Conservation (phyloP, 1,139 yeast genomes). For the Kodamaea derodonti region DNA sequence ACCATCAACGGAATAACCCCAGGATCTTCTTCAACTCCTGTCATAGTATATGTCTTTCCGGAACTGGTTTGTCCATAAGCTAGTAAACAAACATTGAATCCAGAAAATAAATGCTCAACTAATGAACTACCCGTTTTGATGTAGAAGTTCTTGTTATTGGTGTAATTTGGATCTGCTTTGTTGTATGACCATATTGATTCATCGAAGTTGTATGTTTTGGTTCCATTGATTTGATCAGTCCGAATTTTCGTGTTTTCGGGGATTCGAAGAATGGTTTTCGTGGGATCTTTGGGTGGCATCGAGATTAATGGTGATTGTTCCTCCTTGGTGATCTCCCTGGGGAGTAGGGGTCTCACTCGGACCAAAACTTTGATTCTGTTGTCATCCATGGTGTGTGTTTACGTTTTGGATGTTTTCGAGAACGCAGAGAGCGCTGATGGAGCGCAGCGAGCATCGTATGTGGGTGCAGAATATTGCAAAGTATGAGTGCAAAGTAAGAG, state of each 20-base stretch:
- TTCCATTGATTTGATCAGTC: constrained; percentile 14
- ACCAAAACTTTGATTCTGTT: constrained; percentile 42
- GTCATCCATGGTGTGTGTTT: constrained; percentile 4
- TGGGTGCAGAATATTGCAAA: too few species aligned
- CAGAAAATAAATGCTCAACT: constrained; percentile 60
- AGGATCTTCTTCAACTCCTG: constrained; percentile 50
- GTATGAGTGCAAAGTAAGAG: too few species aligned
- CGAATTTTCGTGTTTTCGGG: constrained; percentile 16
- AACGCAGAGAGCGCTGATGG: too few species aligned
- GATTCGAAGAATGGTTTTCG: constrained; percentile 17
- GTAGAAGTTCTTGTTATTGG: constrained; percentile 50
- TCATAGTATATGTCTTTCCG: constrained; percentile 74
- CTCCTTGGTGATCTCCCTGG: constrained; percentile 29
- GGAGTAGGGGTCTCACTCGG: constrained; percentile 42
- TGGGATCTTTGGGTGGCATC: constrained; percentile 28
- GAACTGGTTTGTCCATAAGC: constrained; percentile 79
- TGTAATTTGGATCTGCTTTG: constrained; percentile 27
- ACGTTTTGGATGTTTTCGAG: too few species aligned
- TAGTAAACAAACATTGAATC: constrained; percentile 70
- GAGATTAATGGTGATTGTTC: too few species aligned
- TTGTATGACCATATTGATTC: constrained; percentile 58
- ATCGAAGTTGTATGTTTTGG: constrained; percentile 47
- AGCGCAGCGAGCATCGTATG: too few species aligned
- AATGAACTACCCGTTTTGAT: constrained; percentile 52
- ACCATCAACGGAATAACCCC: constrained; percentile 64